Evolutionary conservation across 2,329 filamentous ascomycete species (phyloP), one percentile per base, ranked within the genome.

Genomic region (Boeremia exigua): DNA sequence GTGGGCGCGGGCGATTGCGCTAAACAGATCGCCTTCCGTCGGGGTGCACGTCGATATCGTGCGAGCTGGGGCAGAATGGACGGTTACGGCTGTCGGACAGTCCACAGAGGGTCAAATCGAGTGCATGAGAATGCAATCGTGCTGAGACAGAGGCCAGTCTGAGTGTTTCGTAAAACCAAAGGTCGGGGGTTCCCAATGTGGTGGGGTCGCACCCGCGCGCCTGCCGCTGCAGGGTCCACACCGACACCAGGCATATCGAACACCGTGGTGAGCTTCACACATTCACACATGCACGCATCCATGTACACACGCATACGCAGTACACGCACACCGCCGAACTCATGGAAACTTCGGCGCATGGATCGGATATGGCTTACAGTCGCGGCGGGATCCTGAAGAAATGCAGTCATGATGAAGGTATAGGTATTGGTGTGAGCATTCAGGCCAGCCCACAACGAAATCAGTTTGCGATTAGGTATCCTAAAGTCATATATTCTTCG

Each of bases 1-100:
- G 53, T 58, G 42, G 53, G 37, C 42, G 42, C 52, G 30, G 51
- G 53, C 33, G 38, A 25, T 34, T 49, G 44, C 61, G 63, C 65
- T 66, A 66, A 60, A 47, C 44, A 37, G 53, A 56, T 56, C 53
- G 48, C 47, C 53, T 50, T 37, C 47, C 53, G 53, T 47, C 60
- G 55, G 55, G 58, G 54, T 61, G 42, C 36, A 51, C 53, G 36
- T 50, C 36, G 33, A 56, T 47, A 37, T 37, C 30, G 36, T 40
- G 47, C 42, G 33, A 48, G 19, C 33, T 29, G 46, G 28, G 33
- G 36, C 34, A 37, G 53, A 50, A 42, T 42, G 46, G 50, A 25
- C 25, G 53, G 6, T 37, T 32, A 30, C 2, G 30, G 23, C 36
- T 47, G 27, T 2, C 17, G 32, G 29, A 37, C 36, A 32, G 42